Base-by-base conservation (phyloP, 2,329 filamentous ascomycete species). In the Penicillium sclerotigenum region DNA sequence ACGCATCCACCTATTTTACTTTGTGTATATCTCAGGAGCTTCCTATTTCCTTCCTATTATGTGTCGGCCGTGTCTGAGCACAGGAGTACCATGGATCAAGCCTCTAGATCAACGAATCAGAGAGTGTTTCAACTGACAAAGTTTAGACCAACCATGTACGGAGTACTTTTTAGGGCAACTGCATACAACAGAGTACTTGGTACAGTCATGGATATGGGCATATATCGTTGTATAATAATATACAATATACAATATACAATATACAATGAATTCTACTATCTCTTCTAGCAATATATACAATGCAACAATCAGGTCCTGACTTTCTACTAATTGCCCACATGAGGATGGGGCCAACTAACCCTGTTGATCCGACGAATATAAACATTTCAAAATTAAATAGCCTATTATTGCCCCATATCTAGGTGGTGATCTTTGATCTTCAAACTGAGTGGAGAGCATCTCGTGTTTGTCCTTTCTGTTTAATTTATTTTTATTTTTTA, bases 351-450 rank as follows among this genome's bases (percentile, higher is more conserved):
- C 33, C 26, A 28, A 28, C 47, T 49, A 49, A 41, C 18, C n/a
- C 18, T 28, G 6, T 3, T 26, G 38, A 38, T n/a, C n/a, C n/a
- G 52, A 40, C 33, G 4, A 33, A 41, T 38, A 5, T 28, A 5
- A 37, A 52, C 37, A 16, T 20, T 16, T 33, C 20, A 22, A 18
- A 47, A 24, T 22, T 24, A 26, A 40, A 40, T 52, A 53, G 34
- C 40, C 11, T 47, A 34, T 8, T 20, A 18, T 28, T 42, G 40
- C 24, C 24, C 24, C 40, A 16, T 42, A 14, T 42, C 28, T 31
- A 20, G n/a, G 28, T 20, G 40, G 14, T 18, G 14, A 51, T 56
- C 50, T 31, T 53, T 24, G n/a, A 51, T 56, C 50, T 38, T 53
- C 13, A 31, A 22, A 18, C 18, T 10, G 4, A n/a, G 26, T 34